Evolutionary conservation across 257 asterid genomes (phyloP).

Genomic region (Solanum tarijense): DNA sequence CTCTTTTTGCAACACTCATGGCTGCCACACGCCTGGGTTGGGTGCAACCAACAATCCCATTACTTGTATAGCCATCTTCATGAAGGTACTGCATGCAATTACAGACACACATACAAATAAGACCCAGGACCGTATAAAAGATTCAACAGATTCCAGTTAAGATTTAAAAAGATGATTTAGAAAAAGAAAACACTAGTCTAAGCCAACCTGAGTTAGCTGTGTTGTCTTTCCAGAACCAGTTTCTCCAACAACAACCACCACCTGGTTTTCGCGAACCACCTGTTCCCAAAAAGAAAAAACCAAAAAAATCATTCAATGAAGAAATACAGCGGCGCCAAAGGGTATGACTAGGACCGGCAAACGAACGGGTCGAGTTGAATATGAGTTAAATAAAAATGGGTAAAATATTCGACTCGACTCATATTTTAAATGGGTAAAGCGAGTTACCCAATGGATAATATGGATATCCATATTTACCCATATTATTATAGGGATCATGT

Average conservation of each 20-base stretch:
- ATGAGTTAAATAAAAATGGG: neutral
- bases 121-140: neutral
- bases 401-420: neutral
- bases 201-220: conserved; percentile 82
- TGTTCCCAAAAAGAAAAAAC: conserved; percentile 8
- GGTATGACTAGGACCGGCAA: neutral
- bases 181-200: neutral
- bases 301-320: neutral
- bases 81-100: conserved; percentile 69
- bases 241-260: conserved; percentile 94
- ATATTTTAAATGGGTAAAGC: neutral
- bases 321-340: neutral
- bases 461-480: neutral
- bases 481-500: neutral
- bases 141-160: neutral
- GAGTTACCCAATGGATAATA: neutral
- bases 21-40: conserved; percentile 99
- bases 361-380: neutral
- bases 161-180: neutral
- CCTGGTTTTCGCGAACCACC: conserved; percentile 96
- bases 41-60: conserved; percentile 83
- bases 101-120: neutral
- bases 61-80: conserved; percentile 75
- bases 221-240: conserved; percentile 99
- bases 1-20: conserved; percentile 99